Evolutionary conservation across 2,329 filamentous ascomycete genomes (phyloP).

Genomic region (Huntiella decipiens): DNA sequence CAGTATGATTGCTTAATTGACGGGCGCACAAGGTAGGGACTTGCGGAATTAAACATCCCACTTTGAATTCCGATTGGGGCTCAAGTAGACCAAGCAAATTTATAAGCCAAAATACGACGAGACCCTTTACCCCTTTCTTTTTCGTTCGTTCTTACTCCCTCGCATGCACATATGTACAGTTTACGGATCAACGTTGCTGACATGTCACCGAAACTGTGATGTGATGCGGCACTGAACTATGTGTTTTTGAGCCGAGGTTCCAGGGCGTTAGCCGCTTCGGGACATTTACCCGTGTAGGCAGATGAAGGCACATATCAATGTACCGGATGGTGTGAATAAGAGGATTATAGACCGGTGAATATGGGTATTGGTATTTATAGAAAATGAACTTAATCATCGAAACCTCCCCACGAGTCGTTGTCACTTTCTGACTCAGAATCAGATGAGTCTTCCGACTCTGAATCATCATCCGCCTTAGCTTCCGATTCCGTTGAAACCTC

Average conservation of each 20-base stretch:
- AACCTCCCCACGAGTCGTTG: constrained; percentile 12
- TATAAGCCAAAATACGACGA: no score
- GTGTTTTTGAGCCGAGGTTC: background rate
- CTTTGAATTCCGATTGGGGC: no score
- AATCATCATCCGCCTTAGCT: constrained; percentile 29
- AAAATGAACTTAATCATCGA: constrained; percentile 13
- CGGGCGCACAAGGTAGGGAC: no score
- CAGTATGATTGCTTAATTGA: no score
- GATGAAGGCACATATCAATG: background rate
- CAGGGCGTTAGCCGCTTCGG: background rate
- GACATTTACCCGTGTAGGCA: background rate
- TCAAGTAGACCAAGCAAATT: no score
- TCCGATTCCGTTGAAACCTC: constrained; percentile 27
- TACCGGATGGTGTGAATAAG: background rate
- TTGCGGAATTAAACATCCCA: no score
- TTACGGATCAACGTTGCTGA: no score
- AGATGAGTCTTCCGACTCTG: background rate
- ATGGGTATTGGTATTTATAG: background rate
- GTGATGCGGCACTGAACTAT: background rate
- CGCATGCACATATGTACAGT: no score
- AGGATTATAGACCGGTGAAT: background rate
- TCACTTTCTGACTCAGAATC: constrained; percentile 6
- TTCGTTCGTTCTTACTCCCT: no score
- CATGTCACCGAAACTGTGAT: no score
- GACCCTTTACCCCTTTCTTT: no score